Conservation (phyloP, 768 basidiomycete genomes). For the Leccinum olivaceopallidum region DNA sequence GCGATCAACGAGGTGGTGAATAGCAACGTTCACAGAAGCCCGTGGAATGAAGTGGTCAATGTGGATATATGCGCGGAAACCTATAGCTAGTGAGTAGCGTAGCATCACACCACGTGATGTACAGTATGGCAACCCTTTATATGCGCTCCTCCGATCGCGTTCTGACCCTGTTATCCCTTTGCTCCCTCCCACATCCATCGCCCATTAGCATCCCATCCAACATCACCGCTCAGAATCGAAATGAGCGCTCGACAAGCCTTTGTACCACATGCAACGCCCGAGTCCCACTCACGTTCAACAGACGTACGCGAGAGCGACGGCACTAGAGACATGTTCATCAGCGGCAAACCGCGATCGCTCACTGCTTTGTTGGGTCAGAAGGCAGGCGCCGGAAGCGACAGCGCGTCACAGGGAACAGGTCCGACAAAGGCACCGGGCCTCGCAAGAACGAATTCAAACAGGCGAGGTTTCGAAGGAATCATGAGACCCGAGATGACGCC, state of each 20-base stretch:
- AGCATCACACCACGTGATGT: slow-evolving; percentile 15
- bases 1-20: no score
- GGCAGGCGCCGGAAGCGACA: slow-evolving; percentile 6
- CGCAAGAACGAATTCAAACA: slow-evolving; percentile 2
- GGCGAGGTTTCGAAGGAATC: slow-evolving; percentile 29
- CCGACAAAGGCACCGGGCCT: slow-evolving; percentile 9
- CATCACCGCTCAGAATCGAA: neutral
- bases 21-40: no score
- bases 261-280: slow-evolving; percentile 20
- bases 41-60: no score
- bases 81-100: no score
- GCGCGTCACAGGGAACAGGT: neutral
- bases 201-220: neutral
- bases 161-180: neutral
- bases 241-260: slow-evolving; percentile 33
- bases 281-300: slow-evolving; percentile 4
- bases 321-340: slow-evolving; percentile 7
- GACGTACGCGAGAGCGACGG: slow-evolving; percentile 9
- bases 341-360: slow-evolving; percentile 22
- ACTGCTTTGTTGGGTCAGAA: slow-evolving; percentile 25
- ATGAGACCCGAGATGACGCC: slow-evolving; percentile 22
- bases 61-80: no score
- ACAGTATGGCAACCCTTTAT: neutral
- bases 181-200: neutral
- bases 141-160: slow-evolving; percentile 1